phyloP scores from a whole-genome alignment of 2,329 filamentous ascomycete species.

The Didymella sp. region DNA sequence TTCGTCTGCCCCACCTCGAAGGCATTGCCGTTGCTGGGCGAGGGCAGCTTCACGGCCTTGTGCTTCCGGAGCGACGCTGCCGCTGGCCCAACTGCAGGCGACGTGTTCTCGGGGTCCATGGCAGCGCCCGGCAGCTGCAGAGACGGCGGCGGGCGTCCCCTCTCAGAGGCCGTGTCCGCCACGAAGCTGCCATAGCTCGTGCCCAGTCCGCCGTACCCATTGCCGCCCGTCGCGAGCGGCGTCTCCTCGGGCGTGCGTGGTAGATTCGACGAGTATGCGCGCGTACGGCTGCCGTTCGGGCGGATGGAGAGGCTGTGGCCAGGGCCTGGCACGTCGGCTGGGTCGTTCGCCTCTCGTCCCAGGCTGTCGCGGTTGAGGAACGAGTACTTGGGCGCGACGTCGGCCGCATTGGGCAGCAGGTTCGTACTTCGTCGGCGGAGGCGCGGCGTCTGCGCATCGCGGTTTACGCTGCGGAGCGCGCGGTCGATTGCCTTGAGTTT shows the following conservation, averaged over 20 bases:
- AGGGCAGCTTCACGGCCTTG: slow-evolving; percentile 32
- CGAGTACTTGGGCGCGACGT: slow-evolving; percentile 51
- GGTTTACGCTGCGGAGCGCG: slow-evolving; percentile 69
- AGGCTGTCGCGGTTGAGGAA: slow-evolving; percentile 49
- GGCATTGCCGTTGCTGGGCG: slow-evolving; percentile 43
- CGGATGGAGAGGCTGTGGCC: slow-evolving; percentile 23
- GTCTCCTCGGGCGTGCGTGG: slow-evolving; percentile 38
- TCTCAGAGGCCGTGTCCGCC: slow-evolving; percentile 28
- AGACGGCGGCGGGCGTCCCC: slow-evolving; percentile 50
- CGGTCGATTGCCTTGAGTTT: slow-evolving; percentile 82
- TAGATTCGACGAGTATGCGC: slow-evolving; percentile 8
- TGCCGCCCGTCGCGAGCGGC: slow-evolving; percentile 34
- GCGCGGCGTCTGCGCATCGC: slow-evolving; percentile 52
- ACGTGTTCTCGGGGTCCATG: slow-evolving; percentile 53
- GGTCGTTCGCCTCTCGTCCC: slow-evolving; percentile 29
- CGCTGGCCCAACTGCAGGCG: slow-evolving; percentile 28
- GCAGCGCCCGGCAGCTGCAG: slow-evolving; percentile 70
- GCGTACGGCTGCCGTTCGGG: slow-evolving; percentile 23
- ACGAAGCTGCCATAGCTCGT: slow-evolving; percentile 70
- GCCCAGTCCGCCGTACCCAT: slow-evolving; percentile 36
- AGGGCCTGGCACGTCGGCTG: slow-evolving; percentile 35
- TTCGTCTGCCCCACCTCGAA: slow-evolving; percentile 55
- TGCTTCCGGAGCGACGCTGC: slow-evolving; percentile 21
- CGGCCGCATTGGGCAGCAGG: slow-evolving; percentile 44
- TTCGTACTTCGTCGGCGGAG: slow-evolving; percentile 47